Base-by-base conservation (phyloP, 257 asterid species). In the Nicotiana tabacum region DNA sequence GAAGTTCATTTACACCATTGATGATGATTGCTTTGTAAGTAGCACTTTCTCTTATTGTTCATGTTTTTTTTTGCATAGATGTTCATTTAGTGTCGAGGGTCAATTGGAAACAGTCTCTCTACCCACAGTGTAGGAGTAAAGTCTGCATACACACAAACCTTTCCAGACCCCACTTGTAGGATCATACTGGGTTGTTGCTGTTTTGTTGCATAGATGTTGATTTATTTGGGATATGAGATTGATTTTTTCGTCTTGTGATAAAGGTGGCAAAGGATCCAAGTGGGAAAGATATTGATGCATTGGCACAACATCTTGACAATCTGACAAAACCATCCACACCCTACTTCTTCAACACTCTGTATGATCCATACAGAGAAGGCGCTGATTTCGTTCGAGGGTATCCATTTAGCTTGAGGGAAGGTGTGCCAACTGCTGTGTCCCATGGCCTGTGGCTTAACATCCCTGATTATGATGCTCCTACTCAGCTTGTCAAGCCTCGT, bases 371-470 rank as follows among this genome's bases (percentile, higher is more conserved):
- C 82, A 64, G 85, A n/a, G 87, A 84, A 67, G 91, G 91, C 27
- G 87, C 89, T 76, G 89, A 88, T 51, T 88, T 84, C 64, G 91
- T 88, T 65, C 89, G 89, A 11, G 89, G 91, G 77, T 88, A 88
- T 82, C 91, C 91, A 2, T 88, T 88, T 62, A 86, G 89, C 82
- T 77, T 88, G 55, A 82, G 91, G 68, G 86, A 81, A 65, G 91
- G 91, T 30, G 90, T 80, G 43, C 89, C 91, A 0, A 88, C 91
- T 3, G 91, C 89, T 11, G 87, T 88, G 39, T 88, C 91, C 35
- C 91, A 88, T 62, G 91, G 91, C 0, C 87, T 88, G 33, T 88
- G 91, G 91, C 91, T 88, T 82, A 88, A 88, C 82, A 86, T 88
- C 77, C 89, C 89, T 29, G 91, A 88, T 74, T 88, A 86, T 61